These are phyloP conservation scores for Aspergillus indologenus DNA, from an alignment of 495 filamentous ascomycete species.

Conservation along the genomic window DNA sequence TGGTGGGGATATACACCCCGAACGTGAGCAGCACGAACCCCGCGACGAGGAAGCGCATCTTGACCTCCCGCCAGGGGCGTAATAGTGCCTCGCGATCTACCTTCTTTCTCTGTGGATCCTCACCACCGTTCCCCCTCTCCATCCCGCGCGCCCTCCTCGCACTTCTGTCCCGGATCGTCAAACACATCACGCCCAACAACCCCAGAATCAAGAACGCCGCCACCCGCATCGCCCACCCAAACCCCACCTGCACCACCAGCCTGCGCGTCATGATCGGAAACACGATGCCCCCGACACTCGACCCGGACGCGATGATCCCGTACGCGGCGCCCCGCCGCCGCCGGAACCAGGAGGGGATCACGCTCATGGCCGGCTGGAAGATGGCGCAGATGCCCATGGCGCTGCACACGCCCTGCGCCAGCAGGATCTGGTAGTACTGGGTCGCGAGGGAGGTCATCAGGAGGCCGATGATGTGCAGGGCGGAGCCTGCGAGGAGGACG, in stretches of 20 bases:
- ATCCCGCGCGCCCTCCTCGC: slow-evolving; percentile 12
- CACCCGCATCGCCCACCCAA: slow-evolving; percentile 42
- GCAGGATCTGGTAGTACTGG: slow-evolving; percentile 44
- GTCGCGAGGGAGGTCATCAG: slow-evolving; percentile 53
- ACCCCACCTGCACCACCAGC: slow-evolving; percentile 35
- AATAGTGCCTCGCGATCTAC: slow-evolving; percentile 15
- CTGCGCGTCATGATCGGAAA: slow-evolving; percentile 39
- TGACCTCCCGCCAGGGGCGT: slow-evolving; percentile 47
- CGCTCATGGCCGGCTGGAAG: slow-evolving; percentile 19
- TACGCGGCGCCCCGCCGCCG: slow-evolving; percentile 49
- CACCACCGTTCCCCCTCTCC: background rate
- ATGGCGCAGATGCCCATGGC: slow-evolving; percentile 27
- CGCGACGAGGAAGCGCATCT: slow-evolving; percentile 12
- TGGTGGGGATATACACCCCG: slow-evolving; percentile 33
- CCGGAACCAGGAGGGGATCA: slow-evolving; percentile 44
- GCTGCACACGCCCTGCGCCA: slow-evolving; percentile 41
- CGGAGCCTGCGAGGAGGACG: slow-evolving; percentile 57
- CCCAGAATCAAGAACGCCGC: slow-evolving; percentile 38
- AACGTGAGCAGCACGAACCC: slow-evolving; percentile 49
- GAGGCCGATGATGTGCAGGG: slow-evolving; percentile 65
- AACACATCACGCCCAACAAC: slow-evolving; percentile 28
- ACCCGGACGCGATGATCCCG: slow-evolving; percentile 50
- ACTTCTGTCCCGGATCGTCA: slow-evolving; percentile 28
- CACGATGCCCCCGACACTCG: slow-evolving; percentile 51
- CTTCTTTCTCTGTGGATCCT: background rate